phyloP scores from a whole-genome alignment of 2,329 filamentous ascomycete genomes.

The Didymellaceae sp. region DNA sequence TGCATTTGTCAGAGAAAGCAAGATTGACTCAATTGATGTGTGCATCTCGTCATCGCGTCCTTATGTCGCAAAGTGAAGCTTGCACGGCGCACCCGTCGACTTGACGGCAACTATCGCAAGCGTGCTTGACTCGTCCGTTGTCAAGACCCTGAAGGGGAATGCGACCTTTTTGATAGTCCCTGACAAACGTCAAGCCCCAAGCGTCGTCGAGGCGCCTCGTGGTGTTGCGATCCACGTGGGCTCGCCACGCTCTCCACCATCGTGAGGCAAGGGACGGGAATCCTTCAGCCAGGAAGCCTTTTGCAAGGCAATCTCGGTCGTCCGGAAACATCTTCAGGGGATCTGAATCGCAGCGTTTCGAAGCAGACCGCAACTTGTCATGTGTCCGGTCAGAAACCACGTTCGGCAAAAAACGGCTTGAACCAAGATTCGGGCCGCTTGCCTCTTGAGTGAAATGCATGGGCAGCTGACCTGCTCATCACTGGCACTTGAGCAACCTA shows the following conservation, averaged over 20 bases:
- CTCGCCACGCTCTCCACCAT: constrained; percentile 19
- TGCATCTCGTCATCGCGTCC: constrained; percentile 10
- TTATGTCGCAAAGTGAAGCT: constrained; percentile 26
- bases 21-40: constrained; percentile 2
- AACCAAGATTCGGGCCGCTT: constrained; percentile 23
- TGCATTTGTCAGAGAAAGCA: constrained; percentile 9
- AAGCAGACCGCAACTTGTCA: constrained; percentile 30
- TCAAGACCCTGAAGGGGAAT: constrained; percentile 1
- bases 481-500: constrained; percentile 18
- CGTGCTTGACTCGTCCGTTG: constrained; percentile 20
- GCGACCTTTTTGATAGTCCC: constrained; percentile 2
- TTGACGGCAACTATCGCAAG: constrained; percentile 22
- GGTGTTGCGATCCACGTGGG: constrained; percentile 27
- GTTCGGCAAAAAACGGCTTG: constrained; percentile 29
- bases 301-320: constrained; percentile 20
- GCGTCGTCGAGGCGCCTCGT: constrained; percentile 18
- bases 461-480: constrained; percentile 27
- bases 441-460: constrained; percentile 20
- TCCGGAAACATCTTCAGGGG: constrained; percentile 21
- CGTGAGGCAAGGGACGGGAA: constrained; percentile 14
- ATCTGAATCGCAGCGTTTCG: constrained; percentile 20
- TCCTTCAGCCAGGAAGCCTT: constrained; percentile 1
- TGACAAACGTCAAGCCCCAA: constrained; percentile 13
- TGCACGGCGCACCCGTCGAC: constrained; percentile 24
- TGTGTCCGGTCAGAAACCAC: constrained; percentile 23